phyloP scores from a whole-genome alignment of 495 filamentous ascomycete species.

The Xylaria cubensis region DNA sequence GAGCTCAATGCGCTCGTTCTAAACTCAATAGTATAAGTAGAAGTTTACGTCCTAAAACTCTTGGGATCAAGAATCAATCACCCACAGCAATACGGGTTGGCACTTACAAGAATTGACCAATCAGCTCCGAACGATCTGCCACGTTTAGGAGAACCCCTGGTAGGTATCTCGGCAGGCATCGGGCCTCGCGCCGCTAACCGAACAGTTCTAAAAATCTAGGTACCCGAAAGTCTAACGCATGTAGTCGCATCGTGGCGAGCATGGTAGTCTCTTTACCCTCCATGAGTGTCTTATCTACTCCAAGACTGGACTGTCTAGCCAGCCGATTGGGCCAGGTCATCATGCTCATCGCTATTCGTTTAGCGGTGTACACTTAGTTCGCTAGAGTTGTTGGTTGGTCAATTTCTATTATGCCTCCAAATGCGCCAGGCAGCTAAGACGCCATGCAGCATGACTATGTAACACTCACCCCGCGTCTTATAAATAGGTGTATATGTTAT shows the following conservation, averaged over 20 bases:
- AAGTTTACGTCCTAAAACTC: background rate
- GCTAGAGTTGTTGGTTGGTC: background rate
- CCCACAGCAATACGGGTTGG: background rate
- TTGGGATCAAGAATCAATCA: background rate
- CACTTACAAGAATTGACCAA: background rate
- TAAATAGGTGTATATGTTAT: background rate
- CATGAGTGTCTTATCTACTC: background rate
- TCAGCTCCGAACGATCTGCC: background rate
- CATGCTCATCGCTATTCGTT: background rate
- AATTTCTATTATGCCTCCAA: background rate
- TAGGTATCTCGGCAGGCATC: slow-evolving; percentile 3
- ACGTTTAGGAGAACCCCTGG: background rate
- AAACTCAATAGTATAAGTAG: background rate
- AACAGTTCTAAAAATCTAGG: slow-evolving; percentile 3
- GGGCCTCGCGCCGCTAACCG: background rate
- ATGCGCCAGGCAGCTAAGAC: background rate
- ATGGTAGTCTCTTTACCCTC: too few relatives aligned
- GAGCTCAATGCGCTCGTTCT: background rate
- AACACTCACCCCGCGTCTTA: background rate
- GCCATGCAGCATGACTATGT: background rate
- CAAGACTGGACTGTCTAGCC: background rate
- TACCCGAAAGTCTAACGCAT: background rate
- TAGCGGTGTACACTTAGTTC: background rate
- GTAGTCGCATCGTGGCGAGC: background rate
- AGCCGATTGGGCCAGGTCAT: background rate